These are phyloP conservation scores for Micromonas commoda DNA, from an alignment of 139 green algal genomes.

Conservation along the genomic window DNA sequence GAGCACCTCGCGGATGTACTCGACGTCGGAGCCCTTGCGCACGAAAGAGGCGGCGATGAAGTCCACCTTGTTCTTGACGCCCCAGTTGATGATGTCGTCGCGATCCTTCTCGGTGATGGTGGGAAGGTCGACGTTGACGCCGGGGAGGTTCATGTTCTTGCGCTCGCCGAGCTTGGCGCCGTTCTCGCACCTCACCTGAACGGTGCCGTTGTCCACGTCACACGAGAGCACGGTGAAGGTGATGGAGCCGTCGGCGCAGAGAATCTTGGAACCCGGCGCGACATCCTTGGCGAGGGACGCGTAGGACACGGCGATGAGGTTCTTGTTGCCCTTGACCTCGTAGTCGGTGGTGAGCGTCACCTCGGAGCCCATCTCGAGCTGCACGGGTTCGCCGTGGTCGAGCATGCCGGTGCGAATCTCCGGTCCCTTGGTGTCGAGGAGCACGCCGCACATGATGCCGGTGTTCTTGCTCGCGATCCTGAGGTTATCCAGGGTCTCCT, in stretches of 20 bases:
- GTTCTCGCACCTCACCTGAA: conserved; percentile 53
- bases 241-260: conserved; percentile 90
- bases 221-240: conserved; percentile 73
- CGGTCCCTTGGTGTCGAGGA: conserved; percentile 94
- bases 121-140: conserved; percentile 87
- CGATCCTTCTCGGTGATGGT: conserved; percentile 92
- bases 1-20: conserved; percentile 73
- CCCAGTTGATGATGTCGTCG: conserved; percentile 88
- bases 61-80: conserved; percentile 93
- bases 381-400: conserved; percentile 60
- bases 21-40: conserved; percentile 84
- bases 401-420: conserved; percentile 88
- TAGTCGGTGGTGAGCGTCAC: conserved; percentile 69
- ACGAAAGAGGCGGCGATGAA: conserved; percentile 98
- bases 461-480: conserved; percentile 75
- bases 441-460: conserved; percentile 83
- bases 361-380: conserved; percentile 45
- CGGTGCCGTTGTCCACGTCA: conserved; percentile 19
- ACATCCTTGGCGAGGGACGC: conserved; percentile 48
- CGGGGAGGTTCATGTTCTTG: conserved; percentile 95
- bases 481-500: conserved; percentile 77
- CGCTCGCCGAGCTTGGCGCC: conserved; percentile 79
- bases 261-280: conserved; percentile 72
- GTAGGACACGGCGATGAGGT: conserved; percentile 72
- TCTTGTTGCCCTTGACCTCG: conserved; percentile 50